Base-by-base conservation (phyloP, 345 rosid species). In the Brassica incana region DNA sequence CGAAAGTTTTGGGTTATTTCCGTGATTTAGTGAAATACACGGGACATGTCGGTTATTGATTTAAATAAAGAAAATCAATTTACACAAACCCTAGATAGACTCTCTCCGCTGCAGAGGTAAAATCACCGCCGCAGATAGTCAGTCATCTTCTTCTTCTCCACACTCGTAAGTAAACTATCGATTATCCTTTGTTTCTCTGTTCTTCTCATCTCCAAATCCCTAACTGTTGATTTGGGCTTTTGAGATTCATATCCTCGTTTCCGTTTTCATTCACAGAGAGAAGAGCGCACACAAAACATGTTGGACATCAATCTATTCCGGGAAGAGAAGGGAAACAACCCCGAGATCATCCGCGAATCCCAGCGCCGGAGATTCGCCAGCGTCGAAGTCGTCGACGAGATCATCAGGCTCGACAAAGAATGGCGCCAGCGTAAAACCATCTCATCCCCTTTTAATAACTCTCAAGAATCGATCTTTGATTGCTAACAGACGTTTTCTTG, bases 221-320 rank as follows among this genome's bases (percentile, higher is more conserved):
- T 50, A 50, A 23, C 56, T 50, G 58, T 52, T 2, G 3, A 59
- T 6, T 11, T 14, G 4, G 20, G 73, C 18, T 50, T 50, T n/a
- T 50, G 58, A 1, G 64, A 40, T 23, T n/a, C 1, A 14, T 54
- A 10, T 63, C 8, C 10, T 43, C n/a, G 56, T 48, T 48, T 25
- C 4, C 38, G 36, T 5, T 65, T 60, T 63, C 60, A 29, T 29
- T 27, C 54, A 40, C 27, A 67, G 69, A 73, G 73, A 29, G 48
- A 40, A 40, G 48, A 40, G 4, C 48, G 2, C 36, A 38, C 54
- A 56, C 43, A 4, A 8, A 9, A 71, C 56, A 93, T 93, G 97
- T 74, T 93, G 88, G 98, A 93, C 84, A 88, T 93, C 67, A 90
- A 93, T 75, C 84, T 93, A 0, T 93, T 93, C 33, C 83, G 98